These are phyloP conservation scores for Amorphotheca resinae DNA, from an alignment of 495 filamentous ascomycete genomes.

Conservation along the genomic window DNA sequence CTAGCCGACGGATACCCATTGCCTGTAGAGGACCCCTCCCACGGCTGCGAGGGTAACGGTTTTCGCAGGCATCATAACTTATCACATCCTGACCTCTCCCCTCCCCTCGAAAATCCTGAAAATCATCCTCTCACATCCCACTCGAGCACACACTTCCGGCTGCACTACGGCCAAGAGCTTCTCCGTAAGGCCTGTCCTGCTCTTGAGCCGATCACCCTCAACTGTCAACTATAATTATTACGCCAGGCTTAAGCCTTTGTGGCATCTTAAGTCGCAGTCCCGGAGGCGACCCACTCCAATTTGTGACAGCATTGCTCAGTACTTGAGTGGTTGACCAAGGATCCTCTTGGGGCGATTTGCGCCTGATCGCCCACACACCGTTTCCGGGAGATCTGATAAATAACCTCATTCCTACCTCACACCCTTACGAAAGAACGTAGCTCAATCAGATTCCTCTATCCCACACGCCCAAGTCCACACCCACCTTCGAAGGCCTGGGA, in stretches of 20 bases:
- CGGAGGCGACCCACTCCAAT: conserved; percentile 19
- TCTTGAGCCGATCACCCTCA: not conserved
- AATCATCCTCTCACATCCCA: conserved; percentile 13
- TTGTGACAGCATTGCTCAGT: conserved; percentile 20
- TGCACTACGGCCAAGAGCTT: conserved; percentile 5
- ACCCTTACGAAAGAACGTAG: no score
- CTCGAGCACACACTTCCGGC: conserved; percentile 11
- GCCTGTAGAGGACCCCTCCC: conserved; percentile 12
- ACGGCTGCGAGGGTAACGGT: conserved; percentile 14
- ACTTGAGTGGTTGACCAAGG: conserved; percentile 10
- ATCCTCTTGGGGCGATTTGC: conserved; percentile 17
- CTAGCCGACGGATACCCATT: conserved; percentile 17
- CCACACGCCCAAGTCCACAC: no score
- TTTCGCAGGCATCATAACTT: conserved; percentile 17
- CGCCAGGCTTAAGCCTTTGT: conserved; percentile 17
- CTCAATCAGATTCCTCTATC: no score
- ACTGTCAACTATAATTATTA: no score
- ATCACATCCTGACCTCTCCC: conserved; percentile 7
- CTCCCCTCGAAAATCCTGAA: conserved; percentile 10
- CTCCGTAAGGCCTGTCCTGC: not conserved
- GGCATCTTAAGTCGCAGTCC: conserved; percentile 19
- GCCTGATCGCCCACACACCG: conserved; percentile 16
- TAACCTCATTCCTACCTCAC: conserved; percentile 20
- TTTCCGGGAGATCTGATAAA: conserved; percentile 21
- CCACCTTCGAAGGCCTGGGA: no score